Conservation (phyloP, 352 stramenopile species). For the Aphanomyces stellatus region DNA sequence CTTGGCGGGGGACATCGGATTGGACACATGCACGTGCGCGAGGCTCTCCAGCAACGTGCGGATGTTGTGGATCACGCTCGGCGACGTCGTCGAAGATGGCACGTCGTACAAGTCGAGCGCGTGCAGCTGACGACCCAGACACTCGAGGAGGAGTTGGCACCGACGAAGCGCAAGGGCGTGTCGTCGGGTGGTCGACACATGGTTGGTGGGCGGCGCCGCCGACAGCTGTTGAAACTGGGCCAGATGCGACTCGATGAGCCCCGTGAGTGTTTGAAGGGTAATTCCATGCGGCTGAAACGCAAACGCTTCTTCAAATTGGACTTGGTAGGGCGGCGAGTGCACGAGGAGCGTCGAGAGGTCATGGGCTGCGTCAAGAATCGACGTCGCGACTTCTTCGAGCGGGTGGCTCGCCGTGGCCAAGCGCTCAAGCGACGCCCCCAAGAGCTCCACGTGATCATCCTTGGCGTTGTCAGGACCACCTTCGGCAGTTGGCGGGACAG, state of each 20-base stretch:
- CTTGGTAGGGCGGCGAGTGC: not conserved
- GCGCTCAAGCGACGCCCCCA: not conserved
- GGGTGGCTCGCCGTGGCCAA: not conserved
- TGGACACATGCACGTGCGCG: constrained; percentile 19
- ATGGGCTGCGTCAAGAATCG: constrained; percentile 20
- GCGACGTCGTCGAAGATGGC: not conserved
- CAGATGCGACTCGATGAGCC: constrained; percentile 32
- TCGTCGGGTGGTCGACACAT: not conserved
- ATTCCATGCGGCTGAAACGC: constrained; percentile 46
- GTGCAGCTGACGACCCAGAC: not conserved
- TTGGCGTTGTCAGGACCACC: not conserved
- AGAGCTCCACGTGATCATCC: not conserved
- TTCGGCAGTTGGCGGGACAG: not conserved
- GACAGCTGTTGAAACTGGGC: not conserved
- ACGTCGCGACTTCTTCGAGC: constrained; percentile 23
- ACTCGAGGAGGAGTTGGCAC: not conserved
- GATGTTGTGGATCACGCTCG: not conserved
- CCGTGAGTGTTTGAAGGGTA: constrained; percentile 41
- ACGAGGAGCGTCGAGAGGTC: not conserved
- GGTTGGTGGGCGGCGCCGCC: too few species aligned
- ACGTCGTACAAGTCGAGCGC: not conserved
- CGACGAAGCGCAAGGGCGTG: not conserved
- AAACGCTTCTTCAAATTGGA: constrained; percentile 71
- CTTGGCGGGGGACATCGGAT: constrained; percentile 10
- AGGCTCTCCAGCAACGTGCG: constrained; percentile 34